These are phyloP conservation scores for Rhodamnia argentea DNA, from an alignment of 345 rosid species.

Conservation along the genomic window DNA sequence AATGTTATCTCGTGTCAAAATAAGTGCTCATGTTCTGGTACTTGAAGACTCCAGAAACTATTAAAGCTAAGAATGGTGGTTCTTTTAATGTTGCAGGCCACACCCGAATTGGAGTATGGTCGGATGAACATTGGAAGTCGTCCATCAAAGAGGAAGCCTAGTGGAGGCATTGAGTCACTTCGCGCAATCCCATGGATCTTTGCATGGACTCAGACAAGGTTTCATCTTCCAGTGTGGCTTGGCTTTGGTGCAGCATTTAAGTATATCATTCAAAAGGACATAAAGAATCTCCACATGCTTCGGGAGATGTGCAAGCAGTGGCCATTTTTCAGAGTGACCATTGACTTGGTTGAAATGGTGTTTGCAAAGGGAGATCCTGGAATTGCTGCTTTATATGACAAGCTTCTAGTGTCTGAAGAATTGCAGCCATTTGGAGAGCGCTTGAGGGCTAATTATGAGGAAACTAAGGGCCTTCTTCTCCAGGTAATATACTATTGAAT, in stretches of 20 bases:
- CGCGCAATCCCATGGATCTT: constrained; percentile 99
- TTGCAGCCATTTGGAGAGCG: constrained; percentile 66
- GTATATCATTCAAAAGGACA: constrained; percentile 55
- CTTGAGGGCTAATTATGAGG: constrained; percentile 57
- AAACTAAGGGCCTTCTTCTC: constrained; percentile 70
- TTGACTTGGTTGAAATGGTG: constrained; percentile 94
- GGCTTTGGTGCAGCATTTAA: constrained; percentile 88
- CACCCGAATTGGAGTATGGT: constrained; percentile 93
- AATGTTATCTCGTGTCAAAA: neutral
- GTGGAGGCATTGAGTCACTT: constrained; percentile 97
- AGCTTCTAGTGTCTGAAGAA: constrained; percentile 75
- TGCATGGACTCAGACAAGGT: constrained; percentile 99
- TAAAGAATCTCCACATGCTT: constrained; percentile 74
- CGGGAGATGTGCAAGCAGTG: constrained; percentile 86
- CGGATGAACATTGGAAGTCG: constrained; percentile 98
- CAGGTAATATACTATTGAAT: constrained; percentile 38
- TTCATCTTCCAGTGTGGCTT: constrained; percentile 94
- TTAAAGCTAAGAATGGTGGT: neutral
- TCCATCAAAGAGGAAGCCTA: constrained; percentile 85
- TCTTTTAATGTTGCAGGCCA: constrained; percentile 37
- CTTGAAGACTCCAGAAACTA: neutral
- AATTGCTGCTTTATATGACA: constrained; percentile 82
- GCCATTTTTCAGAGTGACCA: constrained; percentile 96
- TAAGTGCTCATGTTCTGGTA: neutral
- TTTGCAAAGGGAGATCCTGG: constrained; percentile 97